These are phyloP conservation scores for Salix udensis DNA, from an alignment of 345 rosid genomes.

Conservation along the genomic window DNA sequence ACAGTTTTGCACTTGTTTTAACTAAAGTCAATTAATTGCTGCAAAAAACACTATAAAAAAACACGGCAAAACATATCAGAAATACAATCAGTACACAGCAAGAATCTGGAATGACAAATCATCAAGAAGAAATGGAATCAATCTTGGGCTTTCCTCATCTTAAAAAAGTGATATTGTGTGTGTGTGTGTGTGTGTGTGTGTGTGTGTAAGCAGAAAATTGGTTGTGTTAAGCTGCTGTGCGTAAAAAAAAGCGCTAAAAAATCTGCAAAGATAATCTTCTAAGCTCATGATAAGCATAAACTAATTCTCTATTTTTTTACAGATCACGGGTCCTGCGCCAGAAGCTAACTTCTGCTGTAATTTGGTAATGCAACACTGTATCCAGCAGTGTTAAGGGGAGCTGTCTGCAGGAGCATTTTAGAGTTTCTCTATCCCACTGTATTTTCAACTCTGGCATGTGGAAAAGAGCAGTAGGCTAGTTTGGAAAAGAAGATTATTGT, in stretches of 20 bases:
- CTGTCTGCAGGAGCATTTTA: neutral
- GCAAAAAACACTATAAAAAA: no score
- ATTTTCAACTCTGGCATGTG: neutral
- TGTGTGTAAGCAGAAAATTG: no score
- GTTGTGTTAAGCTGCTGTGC: no score
- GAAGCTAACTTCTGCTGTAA: neutral
- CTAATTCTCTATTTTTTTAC: no score
- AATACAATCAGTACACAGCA: constrained; percentile 23
- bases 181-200: no score
- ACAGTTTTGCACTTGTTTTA: no score
- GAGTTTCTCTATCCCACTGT: neutral
- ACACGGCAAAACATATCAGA: no score
- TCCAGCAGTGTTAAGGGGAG: neutral
- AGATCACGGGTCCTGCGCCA: no score
- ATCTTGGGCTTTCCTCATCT: constrained; percentile 48
- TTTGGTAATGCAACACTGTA: neutral
- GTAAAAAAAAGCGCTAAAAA: no score
- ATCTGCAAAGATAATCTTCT: no score
- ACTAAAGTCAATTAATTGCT: no score
- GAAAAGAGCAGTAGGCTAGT: neutral
- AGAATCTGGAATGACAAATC: constrained; percentile 86
- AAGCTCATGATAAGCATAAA: no score
- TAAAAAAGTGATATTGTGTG: neutral
- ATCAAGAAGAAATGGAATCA: constrained; percentile 88
- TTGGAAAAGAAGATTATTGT: neutral